Evolutionary conservation across 257 asterid species (phyloP).

Genomic region (Solanum dulcamara): DNA sequence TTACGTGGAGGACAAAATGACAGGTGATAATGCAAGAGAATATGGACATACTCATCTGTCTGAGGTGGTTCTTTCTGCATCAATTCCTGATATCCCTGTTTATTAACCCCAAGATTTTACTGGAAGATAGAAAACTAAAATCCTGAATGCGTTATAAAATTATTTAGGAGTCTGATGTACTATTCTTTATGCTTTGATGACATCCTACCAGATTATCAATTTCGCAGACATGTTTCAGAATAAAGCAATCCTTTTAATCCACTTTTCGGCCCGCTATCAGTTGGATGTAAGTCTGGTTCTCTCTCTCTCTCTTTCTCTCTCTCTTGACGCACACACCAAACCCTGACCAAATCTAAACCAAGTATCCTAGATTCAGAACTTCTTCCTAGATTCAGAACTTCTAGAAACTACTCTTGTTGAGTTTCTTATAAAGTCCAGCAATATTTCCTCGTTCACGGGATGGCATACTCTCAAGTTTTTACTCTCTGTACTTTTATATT

Average conservation of each 20-base stretch:
- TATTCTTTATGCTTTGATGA: background rate
- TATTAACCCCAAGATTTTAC: background rate
- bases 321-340: background rate
- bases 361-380: background rate
- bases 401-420: background rate
- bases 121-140: background rate
- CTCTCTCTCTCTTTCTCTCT: background rate
- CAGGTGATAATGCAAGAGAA: constrained; percentile 65
- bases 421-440: background rate
- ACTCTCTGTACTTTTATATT: background rate
- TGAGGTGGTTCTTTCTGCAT: constrained; percentile 39
- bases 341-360: background rate
- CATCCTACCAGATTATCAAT: constrained; percentile 36
- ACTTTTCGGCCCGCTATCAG: constrained; percentile 94
- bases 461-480: background rate
- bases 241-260: constrained; percentile 88
- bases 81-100: background rate
- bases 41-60: constrained; percentile 90
- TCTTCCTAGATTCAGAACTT: background rate
- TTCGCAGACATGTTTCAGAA: constrained; percentile 61
- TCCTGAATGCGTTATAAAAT: background rate
- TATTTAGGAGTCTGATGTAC: background rate
- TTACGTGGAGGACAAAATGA: constrained; percentile 48
- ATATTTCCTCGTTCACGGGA: background rate
- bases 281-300: constrained; percentile 48